Evolutionary conservation across 495 filamentous ascomycete species (phyloP), one percentile per base, ranked within the genome.

Genomic region (Penicillium ochrochloron): DNA sequence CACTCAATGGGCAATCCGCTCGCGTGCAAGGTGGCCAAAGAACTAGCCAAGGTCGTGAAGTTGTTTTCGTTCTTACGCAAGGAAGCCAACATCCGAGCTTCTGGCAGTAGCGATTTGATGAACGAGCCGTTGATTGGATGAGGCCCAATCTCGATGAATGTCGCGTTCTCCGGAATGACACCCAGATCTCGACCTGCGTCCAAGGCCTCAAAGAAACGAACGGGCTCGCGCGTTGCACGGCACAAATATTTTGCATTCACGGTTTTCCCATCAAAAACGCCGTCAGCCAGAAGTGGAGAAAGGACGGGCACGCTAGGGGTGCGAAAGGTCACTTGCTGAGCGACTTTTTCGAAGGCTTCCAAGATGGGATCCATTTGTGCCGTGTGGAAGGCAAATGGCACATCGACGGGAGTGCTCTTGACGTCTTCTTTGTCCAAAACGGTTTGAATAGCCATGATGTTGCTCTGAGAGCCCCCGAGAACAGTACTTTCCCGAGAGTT

Each of bases 401-500:
- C 63, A 57, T 82, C 77, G 7, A 86, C 70, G 37, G 59, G 76
- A 19, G 69, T 77, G 53, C 77, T 73, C 5, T 64, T 65, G 53
- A 62, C 34, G 0, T 71, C 73, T 1, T 42, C n/a, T 0, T 52
- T 50, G 8, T 71, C 27, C 17, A 77, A 59, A 2, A 17, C 11
- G 0, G 29, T 34, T 0, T 10, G 1, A 8, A 71, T 42, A 5
- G 31, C 41, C 5, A 71, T 64, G n/a, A 82, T 75, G 2, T 85
- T 76, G 0, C 69, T 64, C 7, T 70, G 68, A 8, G 75, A 64
- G n/a, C 88, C 88, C 54, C 83, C 83, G 23, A 91, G 69, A 4
- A 91, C 89, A 0, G 85, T 89, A 59, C 88, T 86, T 17, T 76
- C 67, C 0, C 82, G 83, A 3, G 84, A 83, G 57, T 92, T 92